A percentile compares a stretch with the other conserved stretches of the same genome.
Evolutionary conservation across 2,329 filamentous ascomycete species (phyloP).

Genomic region (Pseudopyricularia cyperi): DNA sequence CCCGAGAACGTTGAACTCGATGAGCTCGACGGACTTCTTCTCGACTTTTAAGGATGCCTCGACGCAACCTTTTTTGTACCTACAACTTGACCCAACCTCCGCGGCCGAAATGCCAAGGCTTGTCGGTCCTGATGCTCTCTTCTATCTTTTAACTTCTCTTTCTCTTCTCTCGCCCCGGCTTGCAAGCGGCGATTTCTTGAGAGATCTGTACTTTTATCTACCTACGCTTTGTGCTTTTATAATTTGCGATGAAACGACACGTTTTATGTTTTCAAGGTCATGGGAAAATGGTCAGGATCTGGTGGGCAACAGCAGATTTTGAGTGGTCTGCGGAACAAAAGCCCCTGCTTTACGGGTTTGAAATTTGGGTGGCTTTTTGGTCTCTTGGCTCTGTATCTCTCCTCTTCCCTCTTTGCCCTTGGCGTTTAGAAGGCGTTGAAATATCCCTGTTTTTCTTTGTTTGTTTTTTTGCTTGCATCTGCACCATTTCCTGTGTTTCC

Average conservation of each 20-base stretch:
- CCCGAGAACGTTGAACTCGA: slow-evolving; percentile 87
- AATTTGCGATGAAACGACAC: not conserved
- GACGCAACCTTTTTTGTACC: not conserved
- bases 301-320: not conserved
- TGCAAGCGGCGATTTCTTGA: not conserved
- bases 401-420: not conserved
- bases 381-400: not conserved
- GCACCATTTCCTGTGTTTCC: not conserved
- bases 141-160: not conserved
- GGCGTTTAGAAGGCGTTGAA: not conserved
- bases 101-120: not conserved
- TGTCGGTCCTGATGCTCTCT: not conserved
- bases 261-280: not conserved
- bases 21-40: slow-evolving; percentile 79
- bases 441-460: not conserved
- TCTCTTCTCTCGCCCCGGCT: not conserved
- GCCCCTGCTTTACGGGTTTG: not conserved
- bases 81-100: not conserved
- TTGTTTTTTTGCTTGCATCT: not conserved
- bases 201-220: not conserved
- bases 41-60: slow-evolving; percentile 42
- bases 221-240: not conserved
- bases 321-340: not conserved
- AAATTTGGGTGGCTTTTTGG: not conserved
- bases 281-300: not conserved